These are phyloP conservation scores for Filobasidium uniguttulatum DNA, from an alignment of 1,284 basidiomycete genomes.

Conservation along the genomic window DNA sequence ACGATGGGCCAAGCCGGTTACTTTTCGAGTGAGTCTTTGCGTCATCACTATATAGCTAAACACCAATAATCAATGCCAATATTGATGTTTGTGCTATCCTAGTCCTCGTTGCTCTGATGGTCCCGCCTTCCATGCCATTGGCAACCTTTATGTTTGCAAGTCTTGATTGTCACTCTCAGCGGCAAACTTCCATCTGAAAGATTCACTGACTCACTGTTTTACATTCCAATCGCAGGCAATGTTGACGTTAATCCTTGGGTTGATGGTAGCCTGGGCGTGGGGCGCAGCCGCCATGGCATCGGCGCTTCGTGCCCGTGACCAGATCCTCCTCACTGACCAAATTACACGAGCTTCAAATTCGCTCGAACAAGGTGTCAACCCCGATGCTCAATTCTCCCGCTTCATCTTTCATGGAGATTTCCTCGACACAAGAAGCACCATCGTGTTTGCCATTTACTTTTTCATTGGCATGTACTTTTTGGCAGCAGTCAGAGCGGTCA, in stretches of 20 bases:
- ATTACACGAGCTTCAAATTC: conserved; percentile 42
- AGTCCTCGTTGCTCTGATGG: conserved; percentile 26
- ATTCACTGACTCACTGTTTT: neutral
- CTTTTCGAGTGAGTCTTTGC: neutral
- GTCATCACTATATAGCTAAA: neutral
- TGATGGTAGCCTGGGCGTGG: conserved; percentile 61
- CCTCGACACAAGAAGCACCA: conserved; percentile 47
- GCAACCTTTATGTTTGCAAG: conserved; percentile 26
- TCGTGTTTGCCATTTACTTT: conserved; percentile 56
- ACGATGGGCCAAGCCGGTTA: neutral
- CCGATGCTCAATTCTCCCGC: conserved; percentile 41
- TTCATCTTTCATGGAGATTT: conserved; percentile 53
- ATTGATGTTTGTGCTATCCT: conserved; percentile 30
- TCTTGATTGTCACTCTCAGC: neutral
- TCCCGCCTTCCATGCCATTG: conserved; percentile 31
- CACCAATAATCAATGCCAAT: conserved; percentile 18
- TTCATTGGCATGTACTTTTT: conserved; percentile 51
- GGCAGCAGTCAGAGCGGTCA: conserved; percentile 48
- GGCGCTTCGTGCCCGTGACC: conserved; percentile 45
- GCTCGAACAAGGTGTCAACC: conserved; percentile 41
- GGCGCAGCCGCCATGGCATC: conserved; percentile 58
- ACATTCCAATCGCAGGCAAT: conserved; percentile 33
- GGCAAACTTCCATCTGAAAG: neutral
- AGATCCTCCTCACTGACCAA: conserved; percentile 42
- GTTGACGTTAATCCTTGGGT: conserved; percentile 45